Percentiles rank a stretch among this genome's conserved stretches.
phyloP scores from a whole-genome alignment of 2,329 filamentous ascomycete species.

The Plectosphaerella sp. region DNA sequence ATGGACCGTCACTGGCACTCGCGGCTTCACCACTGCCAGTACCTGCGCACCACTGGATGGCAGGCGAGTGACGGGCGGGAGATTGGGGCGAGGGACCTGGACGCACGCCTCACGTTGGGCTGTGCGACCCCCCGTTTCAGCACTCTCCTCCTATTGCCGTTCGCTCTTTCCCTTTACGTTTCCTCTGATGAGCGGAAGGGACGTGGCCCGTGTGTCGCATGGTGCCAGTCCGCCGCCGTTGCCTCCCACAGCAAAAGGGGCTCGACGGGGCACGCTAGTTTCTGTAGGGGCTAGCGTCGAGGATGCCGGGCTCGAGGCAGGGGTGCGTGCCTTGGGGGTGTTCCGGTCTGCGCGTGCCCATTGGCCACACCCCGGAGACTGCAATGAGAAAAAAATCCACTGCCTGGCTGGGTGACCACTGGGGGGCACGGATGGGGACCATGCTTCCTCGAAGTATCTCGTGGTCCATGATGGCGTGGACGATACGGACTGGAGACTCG shows the following conservation, averaged over 20 bases:
- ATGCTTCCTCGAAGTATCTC: background rate
- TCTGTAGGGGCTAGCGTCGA: background rate
- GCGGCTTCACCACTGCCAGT: background rate
- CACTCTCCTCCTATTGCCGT: background rate
- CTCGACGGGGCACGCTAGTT: background rate
- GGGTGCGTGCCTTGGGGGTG: background rate
- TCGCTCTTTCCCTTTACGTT: background rate
- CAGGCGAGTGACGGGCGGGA: background rate
- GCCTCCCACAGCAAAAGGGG: slow-evolving; percentile 3
- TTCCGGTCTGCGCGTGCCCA: background rate
- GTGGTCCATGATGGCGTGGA: too few relatives aligned
- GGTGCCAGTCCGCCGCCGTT: background rate
- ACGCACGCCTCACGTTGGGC: background rate
- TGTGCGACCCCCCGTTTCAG: slow-evolving; percentile 4
- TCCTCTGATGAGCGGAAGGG: background rate
- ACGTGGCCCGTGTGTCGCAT: background rate
- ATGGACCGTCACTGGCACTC: too few relatives aligned
- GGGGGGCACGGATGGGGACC: slow-evolving; percentile 1
- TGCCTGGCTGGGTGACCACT: background rate
- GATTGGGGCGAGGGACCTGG: background rate
- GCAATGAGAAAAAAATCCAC: slow-evolving; percentile 2
- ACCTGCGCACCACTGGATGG: background rate
- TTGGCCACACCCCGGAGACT: background rate
- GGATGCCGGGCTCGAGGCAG: slow-evolving; percentile 1
- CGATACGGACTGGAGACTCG: background rate